A percentile compares a stretch with the other conserved stretches of the same genome.
Evolutionary conservation across 371 early-diverging fungal genomes (phyloP).

Genomic region (Lichtheimia ramosa): DNA sequence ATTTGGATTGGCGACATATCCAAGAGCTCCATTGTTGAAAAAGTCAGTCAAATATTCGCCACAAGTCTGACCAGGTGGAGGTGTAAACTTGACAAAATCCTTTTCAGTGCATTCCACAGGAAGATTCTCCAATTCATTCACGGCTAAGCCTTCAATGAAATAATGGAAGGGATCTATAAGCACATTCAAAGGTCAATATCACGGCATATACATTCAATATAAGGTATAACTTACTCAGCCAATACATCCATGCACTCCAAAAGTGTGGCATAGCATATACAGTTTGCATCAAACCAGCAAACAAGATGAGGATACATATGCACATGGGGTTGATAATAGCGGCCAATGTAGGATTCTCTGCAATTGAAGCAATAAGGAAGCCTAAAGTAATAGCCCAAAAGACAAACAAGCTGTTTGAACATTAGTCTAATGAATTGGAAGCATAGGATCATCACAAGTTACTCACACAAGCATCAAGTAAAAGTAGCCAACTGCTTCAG

Average conservation of each 20-base stretch:
- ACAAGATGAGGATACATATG: slow-evolving; percentile 55
- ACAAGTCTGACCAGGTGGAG: slow-evolving; percentile 60
- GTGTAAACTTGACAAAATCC: slow-evolving; percentile 49
- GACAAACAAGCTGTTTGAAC: slow-evolving; percentile 33
- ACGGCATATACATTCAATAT: not conserved
- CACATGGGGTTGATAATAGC: slow-evolving; percentile 65
- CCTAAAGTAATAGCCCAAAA: slow-evolving; percentile 67
- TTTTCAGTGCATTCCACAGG: slow-evolving; percentile 40
- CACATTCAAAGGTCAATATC: not conserved
- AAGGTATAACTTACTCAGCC: slow-evolving; percentile 19
- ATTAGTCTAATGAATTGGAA: no score
- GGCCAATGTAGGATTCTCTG: slow-evolving; percentile 44
- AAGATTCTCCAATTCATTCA: slow-evolving; percentile 57
- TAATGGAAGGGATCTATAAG: slow-evolving; percentile 64
- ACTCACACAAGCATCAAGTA: slow-evolving; percentile 46
- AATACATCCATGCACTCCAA: slow-evolving; percentile 75
- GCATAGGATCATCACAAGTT: no score
- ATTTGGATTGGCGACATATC: slow-evolving; percentile 50
- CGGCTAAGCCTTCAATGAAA: slow-evolving; percentile 63
- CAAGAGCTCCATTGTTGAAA: slow-evolving; percentile 45
- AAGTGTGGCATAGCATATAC: slow-evolving; percentile 61
- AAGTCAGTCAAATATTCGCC: slow-evolving; percentile 44
- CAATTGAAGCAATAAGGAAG: slow-evolving; percentile 54
- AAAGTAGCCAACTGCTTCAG: slow-evolving; percentile 52
- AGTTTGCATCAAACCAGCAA: slow-evolving; percentile 67